Conservation (phyloP, 768 basidiomycete genomes). For the Kwoniella europaea region DNA sequence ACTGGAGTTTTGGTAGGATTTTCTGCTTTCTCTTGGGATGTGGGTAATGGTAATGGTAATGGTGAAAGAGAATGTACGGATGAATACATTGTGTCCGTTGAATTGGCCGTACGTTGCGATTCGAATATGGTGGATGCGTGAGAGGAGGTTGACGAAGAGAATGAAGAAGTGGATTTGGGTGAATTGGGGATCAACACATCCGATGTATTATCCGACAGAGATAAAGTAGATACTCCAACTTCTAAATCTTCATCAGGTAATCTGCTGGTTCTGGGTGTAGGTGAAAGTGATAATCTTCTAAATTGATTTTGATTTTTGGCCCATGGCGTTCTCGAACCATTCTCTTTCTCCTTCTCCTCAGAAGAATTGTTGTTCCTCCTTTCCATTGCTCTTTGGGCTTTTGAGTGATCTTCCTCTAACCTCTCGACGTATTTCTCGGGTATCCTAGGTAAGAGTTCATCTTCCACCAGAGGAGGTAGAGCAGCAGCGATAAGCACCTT, state of each 20-base stretch:
- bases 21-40: constrained; percentile 4
- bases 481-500: constrained; percentile 43
- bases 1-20: constrained; percentile 30
- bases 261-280: background rate
- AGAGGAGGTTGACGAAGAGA: constrained; percentile 25
- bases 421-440: constrained; percentile 53
- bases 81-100: constrained; percentile 1
- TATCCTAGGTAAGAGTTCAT: constrained; percentile 41
- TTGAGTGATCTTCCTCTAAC: constrained; percentile 47
- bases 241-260: constrained; percentile 23
- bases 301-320: background rate
- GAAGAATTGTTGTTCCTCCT: background rate
- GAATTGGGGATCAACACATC: constrained; percentile 9
- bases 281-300: constrained; percentile 6
- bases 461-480: constrained; percentile 43
- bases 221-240: constrained; percentile 39
- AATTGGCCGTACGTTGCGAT: constrained; percentile 7
- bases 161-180: constrained; percentile 31
- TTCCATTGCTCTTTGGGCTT: constrained; percentile 34
- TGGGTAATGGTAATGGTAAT: constrained; percentile 13
- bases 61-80: constrained; percentile 10
- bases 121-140: constrained; percentile 21
- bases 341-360: background rate
- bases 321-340: constrained; percentile 24
- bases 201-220: constrained; percentile 33